Conservation (phyloP, 73 alveolate genomes). For the Effrenium voratum region DNA sequence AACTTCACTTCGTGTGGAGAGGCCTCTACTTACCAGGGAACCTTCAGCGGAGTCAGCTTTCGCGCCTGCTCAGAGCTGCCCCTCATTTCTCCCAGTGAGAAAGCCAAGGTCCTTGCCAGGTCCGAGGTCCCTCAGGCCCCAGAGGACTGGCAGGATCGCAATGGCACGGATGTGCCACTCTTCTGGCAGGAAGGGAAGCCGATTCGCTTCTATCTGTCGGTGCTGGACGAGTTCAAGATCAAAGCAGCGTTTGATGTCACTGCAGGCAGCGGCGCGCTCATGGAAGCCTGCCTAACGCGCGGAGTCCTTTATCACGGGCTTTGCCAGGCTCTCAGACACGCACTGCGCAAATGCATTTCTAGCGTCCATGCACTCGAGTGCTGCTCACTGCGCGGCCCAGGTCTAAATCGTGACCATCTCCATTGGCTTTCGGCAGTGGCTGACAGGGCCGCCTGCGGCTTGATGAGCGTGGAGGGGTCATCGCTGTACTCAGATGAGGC, state of each 20-base stretch:
- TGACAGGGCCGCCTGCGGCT: slow-evolving; percentile 62
- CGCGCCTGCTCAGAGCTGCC: slow-evolving; percentile 34
- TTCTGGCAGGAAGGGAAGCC: slow-evolving; percentile 71
- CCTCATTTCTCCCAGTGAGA: neutral
- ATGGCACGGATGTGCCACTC: neutral
- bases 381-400: neutral
- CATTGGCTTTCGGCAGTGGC: slow-evolving; percentile 35
- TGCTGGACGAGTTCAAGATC: slow-evolving; percentile 17
- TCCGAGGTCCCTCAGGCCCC: neutral
- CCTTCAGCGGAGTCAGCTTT: slow-evolving; percentile 16
- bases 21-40: slow-evolving; percentile 31
- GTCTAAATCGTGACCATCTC: slow-evolving; percentile 7
- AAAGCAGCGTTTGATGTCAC: slow-evolving; percentile 1
- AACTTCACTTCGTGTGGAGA: slow-evolving; percentile 47
- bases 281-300: slow-evolving; percentile 26
- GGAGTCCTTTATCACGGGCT: slow-evolving; percentile 44
- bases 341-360: neutral
- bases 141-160: slow-evolving; percentile 1
- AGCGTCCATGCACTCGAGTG: no score
- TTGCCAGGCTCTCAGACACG: neutral
- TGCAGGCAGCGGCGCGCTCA: slow-evolving; percentile 12
- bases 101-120: neutral
- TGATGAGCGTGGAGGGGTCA: slow-evolving; percentile 21
- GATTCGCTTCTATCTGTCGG: neutral
- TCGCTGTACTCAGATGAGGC: slow-evolving; percentile 19